phyloP scores from a whole-genome alignment of 257 asterid species.

The Misopates orontium region DNA sequence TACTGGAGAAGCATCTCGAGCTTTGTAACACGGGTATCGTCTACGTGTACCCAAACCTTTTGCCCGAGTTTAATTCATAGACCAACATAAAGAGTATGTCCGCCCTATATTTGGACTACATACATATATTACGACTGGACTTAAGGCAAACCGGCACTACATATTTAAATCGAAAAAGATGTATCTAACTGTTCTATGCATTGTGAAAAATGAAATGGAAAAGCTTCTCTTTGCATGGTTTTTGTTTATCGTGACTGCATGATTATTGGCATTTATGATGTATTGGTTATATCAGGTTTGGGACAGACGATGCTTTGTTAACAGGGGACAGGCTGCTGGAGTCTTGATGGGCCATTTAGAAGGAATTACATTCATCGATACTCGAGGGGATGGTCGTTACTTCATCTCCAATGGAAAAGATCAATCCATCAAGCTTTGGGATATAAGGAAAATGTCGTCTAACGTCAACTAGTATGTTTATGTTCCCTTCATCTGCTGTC shows the following conservation, averaged over 20 bases:
- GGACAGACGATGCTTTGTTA: conserved; percentile 86
- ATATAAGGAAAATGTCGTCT: conserved; percentile 91
- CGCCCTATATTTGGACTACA: too few relatives aligned
- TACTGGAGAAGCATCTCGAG: background rate
- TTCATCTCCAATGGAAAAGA: conserved; percentile 94
- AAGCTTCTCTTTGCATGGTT: conserved; percentile 4
- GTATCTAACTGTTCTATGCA: background rate
- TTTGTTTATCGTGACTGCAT: background rate
- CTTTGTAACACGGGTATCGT: background rate
- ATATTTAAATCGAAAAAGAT: background rate
- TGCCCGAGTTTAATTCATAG: too few relatives aligned
- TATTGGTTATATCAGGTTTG: conserved; percentile 59
- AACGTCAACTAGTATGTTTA: conserved; percentile 69
- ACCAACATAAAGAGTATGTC: too few relatives aligned
- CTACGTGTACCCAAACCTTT: background rate
- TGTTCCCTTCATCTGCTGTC: conserved; percentile 10
- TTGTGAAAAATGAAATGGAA: background rate
- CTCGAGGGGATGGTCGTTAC: conserved; percentile 97
- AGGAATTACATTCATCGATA: conserved; percentile 83
- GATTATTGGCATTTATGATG: background rate
- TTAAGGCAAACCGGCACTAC: too few relatives aligned
- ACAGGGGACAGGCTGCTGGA: conserved; percentile 67
- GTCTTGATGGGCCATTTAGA: conserved; percentile 89
- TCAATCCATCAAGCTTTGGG: conserved; percentile 94
- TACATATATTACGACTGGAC: too few relatives aligned